Percentiles rank a stretch among this genome's conserved stretches.
These are phyloP conservation scores for Rubroshorea leprosula DNA, from an alignment of 345 rosid species.

Conservation along the genomic window DNA sequence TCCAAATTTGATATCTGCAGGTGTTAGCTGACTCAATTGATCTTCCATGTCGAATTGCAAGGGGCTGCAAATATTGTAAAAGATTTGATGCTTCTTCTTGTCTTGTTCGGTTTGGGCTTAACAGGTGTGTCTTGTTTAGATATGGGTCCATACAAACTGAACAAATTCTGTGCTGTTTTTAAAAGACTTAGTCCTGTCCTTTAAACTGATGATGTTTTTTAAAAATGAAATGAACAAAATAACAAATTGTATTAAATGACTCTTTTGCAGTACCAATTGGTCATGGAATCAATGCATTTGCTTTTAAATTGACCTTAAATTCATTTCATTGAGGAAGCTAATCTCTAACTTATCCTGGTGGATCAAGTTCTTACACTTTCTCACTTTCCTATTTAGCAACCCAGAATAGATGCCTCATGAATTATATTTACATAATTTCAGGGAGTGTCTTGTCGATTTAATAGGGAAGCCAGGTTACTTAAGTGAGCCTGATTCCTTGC, in stretches of 20 bases:
- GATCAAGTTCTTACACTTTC: background rate
- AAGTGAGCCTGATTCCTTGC: slow-evolving; percentile 90
- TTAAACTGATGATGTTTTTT: too few species aligned
- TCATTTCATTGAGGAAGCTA: background rate
- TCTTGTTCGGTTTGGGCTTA: slow-evolving; percentile 92
- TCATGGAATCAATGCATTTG: slow-evolving; percentile 3
- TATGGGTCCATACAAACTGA: slow-evolving; percentile 1
- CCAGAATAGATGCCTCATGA: slow-evolving; percentile 15
- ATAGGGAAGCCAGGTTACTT: slow-evolving; percentile 85
- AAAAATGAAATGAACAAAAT: too few species aligned
- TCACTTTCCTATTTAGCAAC: background rate
- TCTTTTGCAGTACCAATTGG: background rate
- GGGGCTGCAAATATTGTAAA: slow-evolving; percentile 91
- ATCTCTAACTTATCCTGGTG: slow-evolving; percentile 5
- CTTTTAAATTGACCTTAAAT: background rate
- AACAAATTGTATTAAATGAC: too few species aligned
- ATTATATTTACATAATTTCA: slow-evolving; percentile 39
- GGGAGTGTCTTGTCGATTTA: slow-evolving; percentile 95
- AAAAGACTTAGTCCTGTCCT: too few species aligned
- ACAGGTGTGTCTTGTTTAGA: slow-evolving; percentile 41
- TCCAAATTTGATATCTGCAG: slow-evolving; percentile 37
- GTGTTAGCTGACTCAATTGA: slow-evolving; percentile 89
- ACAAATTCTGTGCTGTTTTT: slow-evolving; percentile 4
- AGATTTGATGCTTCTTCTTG: slow-evolving; percentile 89
- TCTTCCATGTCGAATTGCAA: slow-evolving; percentile 97